Base-by-base conservation (phyloP, 2,329 filamentous ascomycete genomes). In the Verticillium alfalfae region DNA sequence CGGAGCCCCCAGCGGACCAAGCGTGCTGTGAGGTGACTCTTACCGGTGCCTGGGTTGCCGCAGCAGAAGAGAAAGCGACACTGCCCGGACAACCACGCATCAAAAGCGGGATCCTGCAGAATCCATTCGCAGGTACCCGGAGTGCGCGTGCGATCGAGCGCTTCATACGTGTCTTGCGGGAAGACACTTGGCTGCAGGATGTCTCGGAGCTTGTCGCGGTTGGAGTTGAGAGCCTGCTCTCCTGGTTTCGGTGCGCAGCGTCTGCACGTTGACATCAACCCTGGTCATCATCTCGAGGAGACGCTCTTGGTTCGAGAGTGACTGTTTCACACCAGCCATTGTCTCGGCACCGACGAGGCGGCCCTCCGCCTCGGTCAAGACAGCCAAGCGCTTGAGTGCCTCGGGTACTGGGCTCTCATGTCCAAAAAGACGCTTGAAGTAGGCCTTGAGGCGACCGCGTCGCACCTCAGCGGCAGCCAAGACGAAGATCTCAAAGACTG, bases 61-160 rank as follows among this genome's bases (percentile, higher is more conserved):
- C 68, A 72, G 16, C 82, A 70, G 73, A 76, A 82, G 2, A 82
- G 67, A 34, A 79, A 73, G 3, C 73, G 75, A 2, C 70, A 74
- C 3, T 78, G 71, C 8, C 70, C 70, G 3, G 68, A 62, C 0
- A 79, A 38, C 79, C 80, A 82, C 0, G 69, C 65, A 9, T 72
- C 69, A 22, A 81, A 69, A 0, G 72, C 67, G 0, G 72, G 68
- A 61, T 82, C 79, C 1, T 71, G 60, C 2, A 76, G 68, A 9
- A 82, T 69, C 80, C 80, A 82, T 45, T 81, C 75, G 31, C 80
- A 79, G 0, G 80, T 82, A 0, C 73, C 75, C 1, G 70, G 68
- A 0, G 80, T 73, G 5, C 75, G 70, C 1, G 72, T 72, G 60
- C 75, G 77, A 26, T 72, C 74, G 55, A 81, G 78, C 26, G 72